Evolutionary conservation across 2,329 filamentous ascomycete genomes (phyloP).

Genomic region (Sclerotinia borealis): DNA sequence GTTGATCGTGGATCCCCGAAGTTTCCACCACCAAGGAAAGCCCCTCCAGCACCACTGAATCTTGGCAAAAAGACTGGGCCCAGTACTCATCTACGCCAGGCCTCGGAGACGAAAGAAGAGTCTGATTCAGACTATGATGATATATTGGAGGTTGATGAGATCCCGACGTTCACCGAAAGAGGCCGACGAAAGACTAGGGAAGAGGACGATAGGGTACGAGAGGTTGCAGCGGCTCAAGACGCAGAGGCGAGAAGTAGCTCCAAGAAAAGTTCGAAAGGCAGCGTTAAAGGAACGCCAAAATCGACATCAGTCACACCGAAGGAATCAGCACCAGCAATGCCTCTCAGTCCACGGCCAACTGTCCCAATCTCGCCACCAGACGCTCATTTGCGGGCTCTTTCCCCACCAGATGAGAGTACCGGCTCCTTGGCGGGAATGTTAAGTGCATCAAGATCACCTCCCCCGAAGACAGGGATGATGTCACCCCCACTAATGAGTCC

Average conservation of each 20-base stretch:
- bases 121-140: slow-evolving; percentile 83
- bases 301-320: slow-evolving; percentile 37
- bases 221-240: slow-evolving; percentile 59
- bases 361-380: slow-evolving; percentile 31
- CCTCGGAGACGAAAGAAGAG: slow-evolving; percentile 47
- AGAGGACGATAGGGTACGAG: slow-evolving; percentile 76
- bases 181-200: slow-evolving; percentile 80
- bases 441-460: slow-evolving; percentile 29
- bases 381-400: slow-evolving; percentile 30
- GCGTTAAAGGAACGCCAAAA: slow-evolving; percentile 37
- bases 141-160: slow-evolving; percentile 62
- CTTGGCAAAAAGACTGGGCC: slow-evolving; percentile 45
- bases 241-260: slow-evolving; percentile 66
- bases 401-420: slow-evolving; percentile 33
- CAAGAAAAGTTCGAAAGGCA: slow-evolving; percentile 59
- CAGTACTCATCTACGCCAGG: slow-evolving; percentile 39
- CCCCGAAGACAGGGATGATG: slow-evolving; percentile 25
- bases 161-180: slow-evolving; percentile 49
- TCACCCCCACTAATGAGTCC: slow-evolving; percentile 48
- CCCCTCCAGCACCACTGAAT: slow-evolving; percentile 78
- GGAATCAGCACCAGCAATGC: slow-evolving; percentile 35
- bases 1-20: slow-evolving; percentile 44
- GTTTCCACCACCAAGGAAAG: slow-evolving; percentile 63
- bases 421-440: slow-evolving; percentile 50
- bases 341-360: slow-evolving; percentile 36